These are phyloP conservation scores for Cladosporium sp. DNA, from an alignment of 2,329 filamentous ascomycete species.

Conservation along the genomic window DNA sequence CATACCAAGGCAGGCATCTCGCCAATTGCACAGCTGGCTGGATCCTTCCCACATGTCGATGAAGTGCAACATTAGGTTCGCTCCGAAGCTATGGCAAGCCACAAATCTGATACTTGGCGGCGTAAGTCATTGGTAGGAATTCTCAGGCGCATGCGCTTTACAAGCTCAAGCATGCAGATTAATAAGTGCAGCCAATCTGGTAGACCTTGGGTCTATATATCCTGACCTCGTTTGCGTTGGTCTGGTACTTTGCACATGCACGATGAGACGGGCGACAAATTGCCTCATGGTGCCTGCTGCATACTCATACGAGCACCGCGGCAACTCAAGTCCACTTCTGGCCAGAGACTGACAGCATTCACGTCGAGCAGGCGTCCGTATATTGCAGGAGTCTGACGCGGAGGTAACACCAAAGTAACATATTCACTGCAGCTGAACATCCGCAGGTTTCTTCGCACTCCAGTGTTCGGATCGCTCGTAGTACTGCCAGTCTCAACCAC, in stretches of 20 bases:
- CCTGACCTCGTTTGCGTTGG: background rate
- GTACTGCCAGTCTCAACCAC: background rate
- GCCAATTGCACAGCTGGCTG: background rate
- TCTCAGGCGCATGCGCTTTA: background rate
- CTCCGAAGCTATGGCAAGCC: slow-evolving; percentile 9
- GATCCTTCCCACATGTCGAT: background rate
- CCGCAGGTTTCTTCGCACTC: background rate
- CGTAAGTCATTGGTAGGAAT: background rate
- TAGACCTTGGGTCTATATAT: background rate
- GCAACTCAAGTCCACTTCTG: background rate
- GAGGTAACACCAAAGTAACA: background rate
- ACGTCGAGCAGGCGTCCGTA: background rate
- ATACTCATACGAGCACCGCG: background rate
- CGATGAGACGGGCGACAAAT: background rate
- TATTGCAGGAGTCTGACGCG: background rate
- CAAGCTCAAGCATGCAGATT: background rate
- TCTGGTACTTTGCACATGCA: background rate
- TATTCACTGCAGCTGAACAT: background rate
- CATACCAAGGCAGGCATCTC: background rate
- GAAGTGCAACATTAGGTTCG: slow-evolving; percentile 12
- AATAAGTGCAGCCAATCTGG: background rate
- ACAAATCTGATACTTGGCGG: slow-evolving; percentile 4
- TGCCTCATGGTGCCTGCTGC: background rate
- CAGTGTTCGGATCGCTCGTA: background rate
- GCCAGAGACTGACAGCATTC: background rate